Evolutionary conservation across 2,329 filamentous ascomycete species (phyloP).

Genomic region (Epichloe baconii): DNA sequence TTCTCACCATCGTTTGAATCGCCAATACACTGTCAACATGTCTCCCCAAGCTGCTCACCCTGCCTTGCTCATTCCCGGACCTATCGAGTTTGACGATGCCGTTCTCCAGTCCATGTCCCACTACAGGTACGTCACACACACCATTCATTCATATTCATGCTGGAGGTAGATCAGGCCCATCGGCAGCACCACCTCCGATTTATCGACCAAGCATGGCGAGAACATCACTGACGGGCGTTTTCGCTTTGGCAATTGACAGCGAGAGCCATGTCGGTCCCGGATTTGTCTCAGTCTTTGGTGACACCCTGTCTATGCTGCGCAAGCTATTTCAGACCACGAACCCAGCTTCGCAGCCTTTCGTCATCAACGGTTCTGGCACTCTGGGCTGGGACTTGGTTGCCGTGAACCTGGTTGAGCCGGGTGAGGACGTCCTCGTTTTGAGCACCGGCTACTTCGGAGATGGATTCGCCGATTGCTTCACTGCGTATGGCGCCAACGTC

Average conservation of each 20-base stretch:
- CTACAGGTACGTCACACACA: slow-evolving; percentile 51
- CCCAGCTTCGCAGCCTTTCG: slow-evolving; percentile 73
- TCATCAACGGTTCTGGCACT: slow-evolving; percentile 89
- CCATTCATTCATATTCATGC: too few species aligned
- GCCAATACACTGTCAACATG: slow-evolving; percentile 30
- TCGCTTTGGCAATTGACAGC: slow-evolving; percentile 30
- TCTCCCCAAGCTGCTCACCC: slow-evolving; percentile 48
- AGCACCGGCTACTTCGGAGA: slow-evolving; percentile 97
- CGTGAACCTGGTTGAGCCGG: slow-evolving; percentile 81
- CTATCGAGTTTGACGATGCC: slow-evolving; percentile 96
- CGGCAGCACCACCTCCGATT: background rate
- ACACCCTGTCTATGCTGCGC: slow-evolving; percentile 75
- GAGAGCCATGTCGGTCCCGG: slow-evolving; percentile 86
- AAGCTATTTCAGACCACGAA: slow-evolving; percentile 89
- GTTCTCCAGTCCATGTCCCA: slow-evolving; percentile 92
- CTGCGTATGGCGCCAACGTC: slow-evolving; percentile 78
- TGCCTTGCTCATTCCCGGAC: slow-evolving; percentile 87
- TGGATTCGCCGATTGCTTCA: slow-evolving; percentile 83
- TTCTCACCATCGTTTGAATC: background rate
- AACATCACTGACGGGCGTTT: background rate
- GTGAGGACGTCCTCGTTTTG: slow-evolving; percentile 82
- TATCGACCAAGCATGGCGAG: background rate
- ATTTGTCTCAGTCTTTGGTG: slow-evolving; percentile 84
- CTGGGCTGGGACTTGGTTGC: slow-evolving; percentile 94
- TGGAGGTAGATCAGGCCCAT: background rate